A percentile compares a stretch with the other conserved stretches of the same genome.
Evolutionary conservation across 805 yeast species (phyloP).

Genomic region (Sugiyamaella mastotermitis): DNA sequence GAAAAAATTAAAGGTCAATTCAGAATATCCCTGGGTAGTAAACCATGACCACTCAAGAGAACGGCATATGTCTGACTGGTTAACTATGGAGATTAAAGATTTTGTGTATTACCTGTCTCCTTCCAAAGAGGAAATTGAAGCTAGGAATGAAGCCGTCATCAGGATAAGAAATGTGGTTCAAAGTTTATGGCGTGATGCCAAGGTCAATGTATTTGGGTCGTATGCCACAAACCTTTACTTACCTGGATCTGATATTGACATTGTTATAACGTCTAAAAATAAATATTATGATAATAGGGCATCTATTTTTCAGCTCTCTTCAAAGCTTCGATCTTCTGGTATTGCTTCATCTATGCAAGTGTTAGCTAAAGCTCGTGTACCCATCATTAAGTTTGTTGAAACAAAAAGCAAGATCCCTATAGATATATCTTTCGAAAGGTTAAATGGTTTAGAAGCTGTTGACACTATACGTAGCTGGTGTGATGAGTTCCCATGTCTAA

Average conservation of each 20-base stretch:
- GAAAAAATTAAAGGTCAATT: neutral
- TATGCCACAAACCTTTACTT: slow-evolving; percentile 87
- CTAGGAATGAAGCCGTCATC: slow-evolving; percentile 60
- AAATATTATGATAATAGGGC: slow-evolving; percentile 54
- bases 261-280: slow-evolving; percentile 67
- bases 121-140: slow-evolving; percentile 59
- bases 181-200: slow-evolving; percentile 70
- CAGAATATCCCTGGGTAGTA: slow-evolving; percentile 66
- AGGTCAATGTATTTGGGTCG: slow-evolving; percentile 85
- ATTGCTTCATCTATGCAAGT: slow-evolving; percentile 75
- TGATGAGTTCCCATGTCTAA: slow-evolving; percentile 62
- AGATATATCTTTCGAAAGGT: slow-evolving; percentile 85
- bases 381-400: slow-evolving; percentile 87
- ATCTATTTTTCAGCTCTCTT: slow-evolving; percentile 66
- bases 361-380: slow-evolving; percentile 85
- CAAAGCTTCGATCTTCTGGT: slow-evolving; percentile 52
- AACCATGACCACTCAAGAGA: slow-evolving; percentile 73
- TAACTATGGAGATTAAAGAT: slow-evolving; percentile 77
- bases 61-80: slow-evolving; percentile 77
- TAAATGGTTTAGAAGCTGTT: slow-evolving; percentile 80
- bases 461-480: slow-evolving; percentile 71
- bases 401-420: slow-evolving; percentile 63
- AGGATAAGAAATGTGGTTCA: slow-evolving; percentile 49
- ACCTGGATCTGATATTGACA: slow-evolving; percentile 94
- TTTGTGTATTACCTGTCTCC: slow-evolving; percentile 85